Base-by-base conservation (phyloP, 352 stramenopile genomes). In the Globisporangium spiculum region DNA sequence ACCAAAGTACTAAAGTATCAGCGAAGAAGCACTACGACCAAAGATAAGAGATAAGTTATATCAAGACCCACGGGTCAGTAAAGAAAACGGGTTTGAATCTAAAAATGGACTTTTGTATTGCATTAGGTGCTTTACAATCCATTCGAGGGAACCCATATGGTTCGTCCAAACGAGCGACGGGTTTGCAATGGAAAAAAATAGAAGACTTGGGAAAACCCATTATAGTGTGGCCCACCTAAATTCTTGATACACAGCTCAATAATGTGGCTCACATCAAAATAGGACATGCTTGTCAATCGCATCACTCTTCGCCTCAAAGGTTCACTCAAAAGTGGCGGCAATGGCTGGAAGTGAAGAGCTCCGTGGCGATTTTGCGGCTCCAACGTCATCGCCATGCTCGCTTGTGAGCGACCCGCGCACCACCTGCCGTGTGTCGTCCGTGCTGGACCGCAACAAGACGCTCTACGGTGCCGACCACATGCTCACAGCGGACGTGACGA, bases 361-460 rank as follows among this genome's bases (percentile, higher is more conserved):
- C 59, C 24, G 12, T 50, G 32, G 5, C 5, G 56, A 14, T 38
- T 22, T 14, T 22, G n/a, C 8, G 10, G 16, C 24, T 22, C 36
- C 62, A 30, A n/a, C 41, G 30, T 1, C 34, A 22, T 56, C 22
- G n/a, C 18, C 26, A 41, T 60, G 44, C 46, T 80, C 77, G 14
- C 72, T 90, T 9, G 81, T 78, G 50, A 61, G 52, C 10, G 73
- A 83, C 66, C 30, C 68, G 7, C 69, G 71, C 65, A 88, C 83
- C 22, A 83, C 77, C 4, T 90, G 82, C 63, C 78, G 82, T 36
- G 83, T 83, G 12, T 92, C 85, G 8, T 92, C 85, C 5, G 83
- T 89, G 26, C 73, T 93, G 20, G 82, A 91, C 65, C 79, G 82
- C 69, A 88, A 93, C 66, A 82, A 81, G 55, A 68, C 70, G 54